These are phyloP conservation scores for Exophiala bonariae DNA, from an alignment of 2,329 filamentous ascomycete species.

Conservation along the genomic window DNA sequence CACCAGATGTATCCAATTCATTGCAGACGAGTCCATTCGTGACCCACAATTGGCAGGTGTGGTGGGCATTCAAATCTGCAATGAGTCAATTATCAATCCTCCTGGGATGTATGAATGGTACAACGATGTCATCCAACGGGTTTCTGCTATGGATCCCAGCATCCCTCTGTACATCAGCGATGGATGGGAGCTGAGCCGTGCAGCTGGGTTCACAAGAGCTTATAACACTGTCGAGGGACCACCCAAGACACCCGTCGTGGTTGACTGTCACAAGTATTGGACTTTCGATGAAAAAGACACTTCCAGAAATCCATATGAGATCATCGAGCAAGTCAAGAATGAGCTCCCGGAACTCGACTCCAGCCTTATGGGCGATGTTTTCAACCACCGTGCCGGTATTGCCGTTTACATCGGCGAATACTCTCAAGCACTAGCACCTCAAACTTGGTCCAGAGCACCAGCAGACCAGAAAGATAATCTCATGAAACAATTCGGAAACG, in stretches of 20 bases:
- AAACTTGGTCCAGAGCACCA: conserved; percentile 51
- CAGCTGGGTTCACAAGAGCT: conserved; percentile 45
- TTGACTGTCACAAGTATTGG: conserved; percentile 63
- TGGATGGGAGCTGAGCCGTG: conserved; percentile 53
- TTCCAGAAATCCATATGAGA: conserved; percentile 51
- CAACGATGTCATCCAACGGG: conserved; percentile 48
- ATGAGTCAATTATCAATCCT: conserved; percentile 55
- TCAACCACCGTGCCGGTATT: conserved; percentile 49
- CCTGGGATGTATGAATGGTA: conserved; percentile 60
- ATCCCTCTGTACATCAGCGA: conserved; percentile 61
- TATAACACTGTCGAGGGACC: conserved; percentile 38
- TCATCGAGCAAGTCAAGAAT: conserved; percentile 46
- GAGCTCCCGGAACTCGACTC: conserved; percentile 49
- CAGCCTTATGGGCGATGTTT: conserved; percentile 41
- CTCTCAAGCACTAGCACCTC: conserved; percentile 55
- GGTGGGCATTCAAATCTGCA: conserved; percentile 58
- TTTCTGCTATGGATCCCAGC: conserved; percentile 48
- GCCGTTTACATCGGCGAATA: conserved; percentile 60
- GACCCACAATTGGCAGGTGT: conserved; percentile 40
- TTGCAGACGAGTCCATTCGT: conserved; percentile 47
- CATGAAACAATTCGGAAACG: conserved; percentile 43
- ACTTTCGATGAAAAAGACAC: conserved; percentile 57
- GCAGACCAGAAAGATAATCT: conserved; percentile 37
- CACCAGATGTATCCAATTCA: conserved; percentile 50
- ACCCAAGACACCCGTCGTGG: conserved; percentile 49